These are phyloP conservation scores for Amanita inopinata DNA, from an alignment of 768 basidiomycete species.

Conservation along the genomic window DNA sequence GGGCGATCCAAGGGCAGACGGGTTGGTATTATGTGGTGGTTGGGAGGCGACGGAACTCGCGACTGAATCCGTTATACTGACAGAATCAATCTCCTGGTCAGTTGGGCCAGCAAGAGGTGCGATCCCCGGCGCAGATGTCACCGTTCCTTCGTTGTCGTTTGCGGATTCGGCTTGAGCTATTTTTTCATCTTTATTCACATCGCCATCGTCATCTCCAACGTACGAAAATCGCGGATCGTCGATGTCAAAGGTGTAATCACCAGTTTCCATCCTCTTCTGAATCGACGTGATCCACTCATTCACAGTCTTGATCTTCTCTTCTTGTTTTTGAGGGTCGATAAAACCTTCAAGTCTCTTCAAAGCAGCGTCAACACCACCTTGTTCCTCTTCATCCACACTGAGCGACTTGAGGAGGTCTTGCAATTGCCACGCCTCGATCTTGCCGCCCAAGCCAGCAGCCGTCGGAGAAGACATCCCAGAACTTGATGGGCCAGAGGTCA, in stretches of 20 bases:
- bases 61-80: too few species aligned
- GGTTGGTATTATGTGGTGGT: too few species aligned
- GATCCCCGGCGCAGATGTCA: too few species aligned
- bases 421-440: constrained; percentile 75
- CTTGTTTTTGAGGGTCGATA: constrained; percentile 63
- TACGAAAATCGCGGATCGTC: constrained; percentile 47
- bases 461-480: constrained; percentile 32
- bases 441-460: constrained; percentile 30
- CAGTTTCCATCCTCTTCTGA: constrained; percentile 52
- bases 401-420: constrained; percentile 68
- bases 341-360: constrained; percentile 76
- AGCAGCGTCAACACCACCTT: constrained; percentile 76
- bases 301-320: constrained; percentile 67
- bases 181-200: constrained; percentile 18
- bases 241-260: constrained; percentile 43
- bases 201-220: constrained; percentile 32
- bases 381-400: constrained; percentile 57
- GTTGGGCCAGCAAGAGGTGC: too few species aligned
- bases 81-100: too few species aligned
- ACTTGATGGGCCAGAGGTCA: constrained; percentile 38
- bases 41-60: too few species aligned
- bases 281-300: constrained; percentile 75
- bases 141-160: constrained; percentile 12
- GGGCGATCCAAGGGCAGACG: constrained; percentile 21
- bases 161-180: constrained; percentile 14